phyloP scores from a whole-genome alignment of 1,284 basidiomycete genomes.

The Rhodotorula sp. region DNA sequence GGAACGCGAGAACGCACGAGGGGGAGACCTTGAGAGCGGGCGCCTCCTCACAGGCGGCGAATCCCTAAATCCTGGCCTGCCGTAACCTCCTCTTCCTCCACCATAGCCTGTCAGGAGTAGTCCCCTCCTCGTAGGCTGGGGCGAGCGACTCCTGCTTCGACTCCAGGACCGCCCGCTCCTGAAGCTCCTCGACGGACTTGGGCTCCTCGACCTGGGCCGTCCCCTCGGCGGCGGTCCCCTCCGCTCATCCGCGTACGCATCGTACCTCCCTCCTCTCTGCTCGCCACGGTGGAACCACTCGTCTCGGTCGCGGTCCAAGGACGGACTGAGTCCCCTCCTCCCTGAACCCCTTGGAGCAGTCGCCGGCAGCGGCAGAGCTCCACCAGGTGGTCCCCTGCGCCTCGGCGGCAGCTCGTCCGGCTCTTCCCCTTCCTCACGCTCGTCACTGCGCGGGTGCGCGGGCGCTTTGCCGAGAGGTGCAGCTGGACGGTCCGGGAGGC shows the following conservation, averaged over 20 bases:
- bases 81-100: background rate
- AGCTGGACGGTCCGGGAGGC: conserved; percentile 5
- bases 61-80: background rate
- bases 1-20: background rate
- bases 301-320: conserved; percentile 7
- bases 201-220: background rate
- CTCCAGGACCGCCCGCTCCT: conserved; percentile 16
- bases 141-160: conserved; percentile 15
- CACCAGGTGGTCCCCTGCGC: background rate
- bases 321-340: background rate
- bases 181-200: conserved; percentile 10
- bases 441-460: background rate
- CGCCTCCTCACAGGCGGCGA: conserved; percentile 8
- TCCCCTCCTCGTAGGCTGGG: background rate
- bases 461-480: background rate
- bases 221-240: background rate
- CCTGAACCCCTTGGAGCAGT: background rate
- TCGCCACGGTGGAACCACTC: background rate
- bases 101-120: background rate
- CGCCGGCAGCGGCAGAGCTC: background rate
- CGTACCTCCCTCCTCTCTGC: background rate
- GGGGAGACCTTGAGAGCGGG: conserved; percentile 11
- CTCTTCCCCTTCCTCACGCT: conserved; percentile 25
- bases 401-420: background rate
- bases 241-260: conserved; percentile 11